Evolutionary conservation across 805 yeast genomes (phyloP).

Genomic region (Lachancea sp.): DNA sequence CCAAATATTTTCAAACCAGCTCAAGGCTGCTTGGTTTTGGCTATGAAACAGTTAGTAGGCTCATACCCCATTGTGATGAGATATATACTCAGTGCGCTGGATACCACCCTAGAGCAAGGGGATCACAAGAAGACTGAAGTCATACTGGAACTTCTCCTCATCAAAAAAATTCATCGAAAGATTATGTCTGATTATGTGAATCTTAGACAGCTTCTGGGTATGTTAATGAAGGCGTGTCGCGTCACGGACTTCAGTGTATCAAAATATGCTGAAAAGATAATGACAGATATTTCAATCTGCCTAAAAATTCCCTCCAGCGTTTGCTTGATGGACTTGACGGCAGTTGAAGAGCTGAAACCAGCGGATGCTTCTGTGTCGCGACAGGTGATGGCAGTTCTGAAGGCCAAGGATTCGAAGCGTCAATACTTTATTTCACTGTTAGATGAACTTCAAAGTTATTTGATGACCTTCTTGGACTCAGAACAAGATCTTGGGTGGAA

Average conservation of each 20-base stretch:
- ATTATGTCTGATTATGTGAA: constrained; percentile 52
- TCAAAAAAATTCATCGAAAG: constrained; percentile 52
- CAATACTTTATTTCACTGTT: constrained; percentile 37
- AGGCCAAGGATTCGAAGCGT: constrained; percentile 60
- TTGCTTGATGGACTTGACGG: constrained; percentile 43
- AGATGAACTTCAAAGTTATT: constrained; percentile 36
- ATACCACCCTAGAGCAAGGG: constrained; percentile 41
- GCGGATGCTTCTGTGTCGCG: constrained; percentile 51
- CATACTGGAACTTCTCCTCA: constrained; percentile 50
- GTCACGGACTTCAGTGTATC: constrained; percentile 53
- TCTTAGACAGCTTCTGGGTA: constrained; percentile 40
- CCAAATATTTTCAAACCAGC: constrained; percentile 65
- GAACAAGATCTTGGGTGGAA: constrained; percentile 46
- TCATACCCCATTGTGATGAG: constrained; percentile 51
- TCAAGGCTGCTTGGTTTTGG: constrained; percentile 56
- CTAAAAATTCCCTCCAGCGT: constrained; percentile 46
- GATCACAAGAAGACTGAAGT: constrained; percentile 57
- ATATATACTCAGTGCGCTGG: constrained; percentile 38
- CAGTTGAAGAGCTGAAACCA: constrained; percentile 46
- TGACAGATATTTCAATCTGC: constrained; percentile 36
- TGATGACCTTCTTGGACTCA: constrained; percentile 22
- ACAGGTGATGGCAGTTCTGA: constrained; percentile 51
- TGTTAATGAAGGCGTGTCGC: constrained; percentile 49
- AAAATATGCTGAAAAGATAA: constrained; percentile 46
- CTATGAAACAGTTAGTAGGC: constrained; percentile 64